phyloP scores from a whole-genome alignment of 768 basidiomycete genomes.

The Kwoniella newhampshirensis region DNA sequence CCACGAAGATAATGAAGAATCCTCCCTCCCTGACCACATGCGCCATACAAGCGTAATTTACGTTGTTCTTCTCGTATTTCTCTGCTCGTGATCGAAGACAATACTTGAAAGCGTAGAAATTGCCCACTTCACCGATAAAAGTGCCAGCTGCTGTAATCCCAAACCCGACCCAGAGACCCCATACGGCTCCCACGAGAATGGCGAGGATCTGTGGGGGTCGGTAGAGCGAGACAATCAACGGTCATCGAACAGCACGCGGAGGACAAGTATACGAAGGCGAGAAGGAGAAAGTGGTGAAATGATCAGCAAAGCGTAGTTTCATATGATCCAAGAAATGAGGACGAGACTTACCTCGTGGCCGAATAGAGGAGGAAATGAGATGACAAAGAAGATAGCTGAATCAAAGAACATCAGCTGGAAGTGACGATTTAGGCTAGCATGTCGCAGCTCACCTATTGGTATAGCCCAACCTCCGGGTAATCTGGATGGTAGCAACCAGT shows the following conservation, averaged over 20 bases:
- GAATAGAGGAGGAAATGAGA: slow-evolving; percentile 88
- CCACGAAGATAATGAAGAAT: slow-evolving; percentile 51
- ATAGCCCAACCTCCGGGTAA: slow-evolving; percentile 65
- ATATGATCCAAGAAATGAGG: background rate
- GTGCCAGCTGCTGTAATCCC: slow-evolving; percentile 50
- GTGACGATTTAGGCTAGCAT: background rate
- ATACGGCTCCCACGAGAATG: slow-evolving; percentile 52
- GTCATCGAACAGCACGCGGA: too few species aligned
- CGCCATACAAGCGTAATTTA: slow-evolving; percentile 52
- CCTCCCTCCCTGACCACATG: slow-evolving; percentile 54
- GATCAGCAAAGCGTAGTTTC: too few species aligned
- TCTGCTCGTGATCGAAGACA: slow-evolving; percentile 37
- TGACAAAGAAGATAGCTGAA: slow-evolving; percentile 65
- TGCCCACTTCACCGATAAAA: slow-evolving; percentile 49
- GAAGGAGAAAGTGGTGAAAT: too few species aligned
- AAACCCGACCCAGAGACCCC: slow-evolving; percentile 53
- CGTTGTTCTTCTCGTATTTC: slow-evolving; percentile 49
- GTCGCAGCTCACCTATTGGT: slow-evolving; percentile 61
- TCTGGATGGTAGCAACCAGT: slow-evolving; percentile 34
- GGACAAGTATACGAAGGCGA: too few species aligned
- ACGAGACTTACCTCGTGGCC: slow-evolving; percentile 63
- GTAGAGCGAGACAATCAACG: background rate
- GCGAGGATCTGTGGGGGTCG: slow-evolving; percentile 40
- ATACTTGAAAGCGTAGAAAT: slow-evolving; percentile 53
- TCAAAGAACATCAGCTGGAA: background rate